Evolutionary conservation across 768 basidiomycete genomes (phyloP).

Genomic region (Serendipita vermifera): DNA sequence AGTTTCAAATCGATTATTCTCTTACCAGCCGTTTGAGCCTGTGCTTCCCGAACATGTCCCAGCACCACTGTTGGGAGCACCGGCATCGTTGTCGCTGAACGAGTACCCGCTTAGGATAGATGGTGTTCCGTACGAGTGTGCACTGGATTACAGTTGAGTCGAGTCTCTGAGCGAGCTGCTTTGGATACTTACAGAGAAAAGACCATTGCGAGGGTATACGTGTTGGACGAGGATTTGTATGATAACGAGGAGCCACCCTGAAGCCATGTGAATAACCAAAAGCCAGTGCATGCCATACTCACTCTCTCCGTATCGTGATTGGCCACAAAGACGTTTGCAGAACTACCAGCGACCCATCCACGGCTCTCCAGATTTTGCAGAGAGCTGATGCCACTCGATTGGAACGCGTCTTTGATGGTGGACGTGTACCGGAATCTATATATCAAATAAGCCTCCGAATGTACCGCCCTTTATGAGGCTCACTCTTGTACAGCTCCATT

Average conservation of each 20-base stretch:
- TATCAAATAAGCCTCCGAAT: neutral
- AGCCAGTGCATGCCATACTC: conserved; percentile 11
- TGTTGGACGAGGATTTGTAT: conserved; percentile 49
- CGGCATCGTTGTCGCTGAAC: conserved; percentile 32
- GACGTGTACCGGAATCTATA: conserved; percentile 45
- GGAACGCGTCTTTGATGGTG: conserved; percentile 40
- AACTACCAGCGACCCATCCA: conserved; percentile 41
- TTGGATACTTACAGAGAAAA: conserved; percentile 36
- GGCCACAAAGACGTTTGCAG: conserved; percentile 52
- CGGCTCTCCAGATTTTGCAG: conserved; percentile 39
- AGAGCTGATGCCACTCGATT: conserved; percentile 35
- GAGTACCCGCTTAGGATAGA: conserved; percentile 49
- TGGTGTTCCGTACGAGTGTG: conserved; percentile 54
- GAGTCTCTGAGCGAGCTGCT: neutral
- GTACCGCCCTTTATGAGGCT: too few species aligned
- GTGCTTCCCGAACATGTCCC: conserved; percentile 13
- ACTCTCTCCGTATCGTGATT: conserved; percentile 60
- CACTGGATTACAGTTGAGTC: conserved; percentile 18
- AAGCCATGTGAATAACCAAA: too few species aligned
- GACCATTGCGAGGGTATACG: conserved; percentile 44
- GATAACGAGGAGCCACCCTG: conserved; percentile 43
- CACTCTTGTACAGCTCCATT: conserved; percentile 58
- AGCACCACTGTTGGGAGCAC: conserved; percentile 45
- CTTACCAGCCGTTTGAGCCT: conserved; percentile 14
- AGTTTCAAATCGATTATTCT: neutral